Evolutionary conservation across 768 basidiomycete species (phyloP), one percentile per base, ranked within the genome.

Genomic region (Suillus bovinus): DNA sequence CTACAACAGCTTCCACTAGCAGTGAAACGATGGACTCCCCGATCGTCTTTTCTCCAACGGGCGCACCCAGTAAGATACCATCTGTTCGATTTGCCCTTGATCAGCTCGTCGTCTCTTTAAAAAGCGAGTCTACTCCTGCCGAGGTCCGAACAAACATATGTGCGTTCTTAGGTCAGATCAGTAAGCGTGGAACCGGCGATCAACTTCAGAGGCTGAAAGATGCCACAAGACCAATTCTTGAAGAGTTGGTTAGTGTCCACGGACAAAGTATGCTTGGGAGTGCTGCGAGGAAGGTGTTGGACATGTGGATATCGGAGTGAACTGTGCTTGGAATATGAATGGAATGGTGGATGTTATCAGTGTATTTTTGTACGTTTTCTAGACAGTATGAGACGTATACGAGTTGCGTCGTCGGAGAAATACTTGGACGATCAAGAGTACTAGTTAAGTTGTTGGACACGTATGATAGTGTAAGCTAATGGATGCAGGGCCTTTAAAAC

Each of bases 141-240:
- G 93, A 94, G 77, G 84, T 94, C 61, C 84, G 91, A 53, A 79
- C 84, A 31, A 94, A 94, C 67, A 83, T 86, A 20, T 93, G 91
- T 70, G 83, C 88, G 8, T 80, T 94, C 63, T 74, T 94, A 31
- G 79, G 84, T 42, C 88, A 91, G 65, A 70, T 91, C 22, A 82
- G 82, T 38, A 82, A 82, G 66, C 80, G 86, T 68, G 75, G 79
- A 4, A 71, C 82, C 10, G 81, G 81, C 8, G 80, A 81, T 5
- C 79, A 82, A 34, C 71, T 86, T 60, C 73, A 75, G 29, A 76
- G 72, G 38, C 69, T 92, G 58, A 85, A 86, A 72, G 82, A 81
- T 6, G 74, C 74, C 49, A 76, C 83, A 29, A 73, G 77, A 54
- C 80, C 84, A 11, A 80, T 83, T 24, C 68, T 92, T 38, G 80